These are phyloP conservation scores for Diaporthe vexans DNA, from an alignment of 2,329 filamentous ascomycete genomes.

Conservation along the genomic window DNA sequence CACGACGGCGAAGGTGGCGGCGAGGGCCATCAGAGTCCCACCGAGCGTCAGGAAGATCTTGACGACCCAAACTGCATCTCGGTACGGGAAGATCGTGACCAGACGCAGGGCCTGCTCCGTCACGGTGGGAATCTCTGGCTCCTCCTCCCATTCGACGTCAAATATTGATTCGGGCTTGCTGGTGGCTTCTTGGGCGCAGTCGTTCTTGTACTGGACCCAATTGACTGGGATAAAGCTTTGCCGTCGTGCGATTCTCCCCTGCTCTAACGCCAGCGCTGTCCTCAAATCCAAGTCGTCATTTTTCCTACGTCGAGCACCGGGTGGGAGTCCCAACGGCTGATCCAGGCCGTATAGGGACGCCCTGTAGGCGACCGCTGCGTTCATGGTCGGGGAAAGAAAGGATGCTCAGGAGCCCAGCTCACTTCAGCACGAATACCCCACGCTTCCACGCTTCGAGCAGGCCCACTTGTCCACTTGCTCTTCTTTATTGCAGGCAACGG, in stretches of 20 bases:
- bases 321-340: slow-evolving; percentile 14
- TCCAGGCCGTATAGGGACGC: slow-evolving; percentile 26
- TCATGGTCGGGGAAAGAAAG: neutral
- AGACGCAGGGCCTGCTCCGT: slow-evolving; percentile 10
- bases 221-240: slow-evolving; percentile 23
- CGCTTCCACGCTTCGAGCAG: neutral
- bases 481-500: neutral
- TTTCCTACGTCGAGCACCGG: neutral
- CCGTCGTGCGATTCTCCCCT: neutral
- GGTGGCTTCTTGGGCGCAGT: slow-evolving; percentile 4
- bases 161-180: slow-evolving; percentile 12
- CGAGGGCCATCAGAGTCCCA: slow-evolving; percentile 20
- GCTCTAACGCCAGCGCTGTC: neutral
- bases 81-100: slow-evolving; percentile 20
- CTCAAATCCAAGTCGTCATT: neutral
- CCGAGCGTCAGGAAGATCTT: slow-evolving; percentile 23
- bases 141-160: slow-evolving; percentile 22
- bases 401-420: neutral
- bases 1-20: slow-evolving; percentile 9
- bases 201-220: slow-evolving; percentile 23
- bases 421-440: neutral
- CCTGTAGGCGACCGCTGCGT: slow-evolving; percentile 21
- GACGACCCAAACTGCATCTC: slow-evolving; percentile 25
- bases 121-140: neutral
- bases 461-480: too few species aligned